Evolutionary conservation across 176 grass and related monocot genomes (phyloP).

Genomic region (Cenchrus fungigraminus): DNA sequence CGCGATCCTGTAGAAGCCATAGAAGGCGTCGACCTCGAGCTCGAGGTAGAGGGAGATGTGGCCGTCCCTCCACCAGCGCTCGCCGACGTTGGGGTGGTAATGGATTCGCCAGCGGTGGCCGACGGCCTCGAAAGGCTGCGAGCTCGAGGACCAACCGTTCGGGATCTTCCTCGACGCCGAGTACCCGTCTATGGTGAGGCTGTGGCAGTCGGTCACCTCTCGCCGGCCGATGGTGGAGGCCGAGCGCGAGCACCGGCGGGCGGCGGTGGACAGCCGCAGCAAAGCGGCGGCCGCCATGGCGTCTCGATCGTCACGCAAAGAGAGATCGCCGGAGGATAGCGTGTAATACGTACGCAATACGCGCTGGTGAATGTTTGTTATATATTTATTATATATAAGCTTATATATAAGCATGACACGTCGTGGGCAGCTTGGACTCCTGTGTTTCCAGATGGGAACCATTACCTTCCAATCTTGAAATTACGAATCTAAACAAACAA

Average conservation of each 20-base stretch:
- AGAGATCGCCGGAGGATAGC: too few relatives aligned
- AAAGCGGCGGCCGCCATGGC: not conserved
- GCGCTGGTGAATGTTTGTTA: too few relatives aligned
- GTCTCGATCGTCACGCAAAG: too few relatives aligned
- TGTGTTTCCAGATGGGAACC: too few relatives aligned
- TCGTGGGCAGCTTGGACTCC: too few relatives aligned
- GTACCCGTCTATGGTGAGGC: not conserved
- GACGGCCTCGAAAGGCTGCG: not conserved
- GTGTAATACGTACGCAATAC: too few relatives aligned
- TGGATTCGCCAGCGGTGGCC: not conserved
- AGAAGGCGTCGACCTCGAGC: too few relatives aligned
- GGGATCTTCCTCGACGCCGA: not conserved
- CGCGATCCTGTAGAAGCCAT: not conserved
- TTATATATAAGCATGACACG: too few relatives aligned
- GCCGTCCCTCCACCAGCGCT: not conserved
- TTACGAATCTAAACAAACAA: too few relatives aligned
- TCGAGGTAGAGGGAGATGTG: conserved; percentile 4
- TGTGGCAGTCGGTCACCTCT: not conserved
- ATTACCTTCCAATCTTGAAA: too few relatives aligned
- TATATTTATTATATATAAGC: too few relatives aligned
- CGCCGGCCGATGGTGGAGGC: not conserved
- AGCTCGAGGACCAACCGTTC: not conserved
- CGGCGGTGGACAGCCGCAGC: not conserved
- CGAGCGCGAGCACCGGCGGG: not conserved
- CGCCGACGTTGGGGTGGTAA: not conserved